Evolutionary conservation across 208 protist genomes (phyloP), one percentile per base, ranked within the genome.

Genomic region (Wallacemonas collosoma): DNA sequence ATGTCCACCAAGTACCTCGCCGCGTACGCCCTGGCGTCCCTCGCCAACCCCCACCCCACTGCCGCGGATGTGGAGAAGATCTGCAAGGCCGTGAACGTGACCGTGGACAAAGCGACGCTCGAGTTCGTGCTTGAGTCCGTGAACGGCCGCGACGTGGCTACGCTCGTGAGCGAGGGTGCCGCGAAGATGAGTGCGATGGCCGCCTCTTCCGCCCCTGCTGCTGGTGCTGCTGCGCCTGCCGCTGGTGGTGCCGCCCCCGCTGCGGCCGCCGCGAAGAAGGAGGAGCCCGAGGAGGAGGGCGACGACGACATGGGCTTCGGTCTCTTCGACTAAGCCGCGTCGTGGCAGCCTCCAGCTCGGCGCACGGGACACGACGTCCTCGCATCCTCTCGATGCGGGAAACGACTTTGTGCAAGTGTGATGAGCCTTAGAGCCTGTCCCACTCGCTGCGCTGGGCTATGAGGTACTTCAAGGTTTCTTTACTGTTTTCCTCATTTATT

Each of bases 1-100:
- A 95, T 95, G 90, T 93, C 90, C 64, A 85, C 93, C 80, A 97
- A 93, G 76, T 94, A 95, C 90, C 84, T 97, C 79, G 93, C 95
- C 73, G 95, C 95, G 57, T 98, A 95, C 86, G 88, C 93, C 53
- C 80, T 98, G 64, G 88, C 87, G 63, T 92, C 86, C 40, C 90
- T 98, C 36, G 67, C 61, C 76, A 94, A 95, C 55, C 76, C 87
- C 50, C 71, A 70, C 57, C 95, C 95, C 43, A 89, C 83, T 68
- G 69, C 82, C 47, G 86, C 80, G 57, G 90, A 97, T 65, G 82
- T 98, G 62, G 84, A 93, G 85, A 77, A 75, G 44, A 94, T 98
- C 78, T 91, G 93, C 87, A 88, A 92, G 77, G 73, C 92, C 53
- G 90, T 90, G 44, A 67, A 80, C 79, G 76, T 89, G 66, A 71